phyloP scores from a whole-genome alignment of 495 filamentous ascomycete genomes.

The Bryoglossum gracile region DNA sequence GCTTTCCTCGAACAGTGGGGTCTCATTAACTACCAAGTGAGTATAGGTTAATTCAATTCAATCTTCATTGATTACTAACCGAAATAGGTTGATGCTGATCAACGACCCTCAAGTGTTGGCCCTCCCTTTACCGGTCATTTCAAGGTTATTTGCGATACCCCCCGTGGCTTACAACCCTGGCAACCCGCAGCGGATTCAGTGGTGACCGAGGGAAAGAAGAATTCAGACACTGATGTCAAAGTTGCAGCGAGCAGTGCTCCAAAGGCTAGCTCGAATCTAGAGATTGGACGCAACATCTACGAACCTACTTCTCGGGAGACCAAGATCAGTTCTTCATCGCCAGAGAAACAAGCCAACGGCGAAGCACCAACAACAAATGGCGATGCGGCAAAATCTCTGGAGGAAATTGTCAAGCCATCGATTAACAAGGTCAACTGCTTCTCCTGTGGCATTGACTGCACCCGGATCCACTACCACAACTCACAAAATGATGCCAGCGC shows the following conservation, averaged over 20 bases:
- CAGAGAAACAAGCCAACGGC: conserved; percentile 66
- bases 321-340: conserved; percentile 45
- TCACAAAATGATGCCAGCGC: conserved; percentile 47
- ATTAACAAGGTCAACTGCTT: conserved; percentile 65
- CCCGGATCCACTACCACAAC: conserved; percentile 83
- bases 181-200: conserved; percentile 76
- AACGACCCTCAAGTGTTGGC: conserved; percentile 88
- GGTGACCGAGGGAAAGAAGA: conserved; percentile 65
- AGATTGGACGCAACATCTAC: conserved; percentile 91
- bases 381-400: conserved; percentile 49
- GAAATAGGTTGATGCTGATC: conserved; percentile 83
- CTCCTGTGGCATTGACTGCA: conserved; percentile 90
- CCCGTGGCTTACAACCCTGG: conserved; percentile 87
- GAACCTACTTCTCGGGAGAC: conserved; percentile 85
- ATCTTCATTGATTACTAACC: conserved; percentile 15
- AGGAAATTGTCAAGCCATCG: conserved; percentile 50
- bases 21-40: conserved; percentile 97
- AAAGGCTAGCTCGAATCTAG: conserved; percentile 78
- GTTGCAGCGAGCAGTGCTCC: conserved; percentile 56
- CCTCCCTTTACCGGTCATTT: conserved; percentile 98
- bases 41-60: too few species aligned
- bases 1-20: conserved; percentile 99
- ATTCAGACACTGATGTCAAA: conserved; percentile 67
- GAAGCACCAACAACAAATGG: conserved; percentile 53
- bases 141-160: conserved; percentile 87